Base-by-base conservation (phyloP, 148 eudicot species). In the Cornus florida region DNA sequence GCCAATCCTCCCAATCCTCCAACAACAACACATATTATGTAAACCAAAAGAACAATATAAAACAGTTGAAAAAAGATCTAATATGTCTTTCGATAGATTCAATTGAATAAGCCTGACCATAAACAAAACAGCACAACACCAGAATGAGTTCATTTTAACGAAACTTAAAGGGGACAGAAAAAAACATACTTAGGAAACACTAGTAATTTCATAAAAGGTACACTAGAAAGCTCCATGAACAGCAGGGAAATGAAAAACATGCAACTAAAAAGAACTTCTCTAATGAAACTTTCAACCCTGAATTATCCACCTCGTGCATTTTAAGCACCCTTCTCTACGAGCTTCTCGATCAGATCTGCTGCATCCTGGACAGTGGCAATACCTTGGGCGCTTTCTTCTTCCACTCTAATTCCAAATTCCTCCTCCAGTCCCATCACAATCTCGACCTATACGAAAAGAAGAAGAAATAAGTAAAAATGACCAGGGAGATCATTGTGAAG, bases 341-440 rank as follows among this genome's bases (percentile, higher is more conserved):
- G 89, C 76, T 86, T 72, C 80, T 89, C 92, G 74, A 89, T 89
- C 74, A 89, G 86, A 72, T 89, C 88, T 24, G 92, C 92, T 4
- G 92, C 92, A 11, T 89, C 92, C 75, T 87, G 92, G 73, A 87
- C 88, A 12, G 90, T 89, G 48, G 89, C 77, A 60, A 89, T 87
- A 82, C 75, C 86, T 79, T 89, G 92, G 32, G 89, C 90, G 23
- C 86, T 89, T 68, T 89, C 92, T 69, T 89, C 92, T 77, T 89
- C 90, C 43, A 89, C 92, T 19, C 79, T 82, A 82, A 89, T 87
- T 24, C 82, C 87, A 65, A 89, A 89, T 78, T 85, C 90, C 78
- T 89, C 92, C 81, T 87, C 92, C 10, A 89, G 90, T 24, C 89
- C 92, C 92, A 87, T 89, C 73, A 89, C 92, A 74, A 89, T 89